Conservation (phyloP, 306 rosid species). For the Pyrus communis region DNA sequence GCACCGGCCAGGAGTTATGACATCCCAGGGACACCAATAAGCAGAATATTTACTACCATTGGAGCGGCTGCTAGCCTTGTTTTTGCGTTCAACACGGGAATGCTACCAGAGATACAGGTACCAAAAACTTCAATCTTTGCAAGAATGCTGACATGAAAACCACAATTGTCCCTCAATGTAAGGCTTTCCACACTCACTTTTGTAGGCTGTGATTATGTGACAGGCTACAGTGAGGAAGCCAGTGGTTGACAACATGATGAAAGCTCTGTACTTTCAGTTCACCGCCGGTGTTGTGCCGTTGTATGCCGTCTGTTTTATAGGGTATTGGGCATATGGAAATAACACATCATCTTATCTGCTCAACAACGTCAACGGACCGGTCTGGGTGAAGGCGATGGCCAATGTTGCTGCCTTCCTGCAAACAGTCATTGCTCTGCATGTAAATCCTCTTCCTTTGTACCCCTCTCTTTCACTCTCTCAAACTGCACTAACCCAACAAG, state of each 20-base stretch:
- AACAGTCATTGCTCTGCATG: slow-evolving; percentile 83
- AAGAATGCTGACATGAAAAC: background rate
- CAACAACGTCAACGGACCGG: slow-evolving; percentile 68
- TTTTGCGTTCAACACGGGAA: slow-evolving; percentile 91
- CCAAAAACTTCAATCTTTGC: background rate
- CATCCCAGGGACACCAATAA: slow-evolving; percentile 51
- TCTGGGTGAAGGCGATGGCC: slow-evolving; percentile 70
- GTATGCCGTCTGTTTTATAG: slow-evolving; percentile 67
- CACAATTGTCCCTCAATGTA: background rate
- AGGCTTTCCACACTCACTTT: slow-evolving; percentile 1
- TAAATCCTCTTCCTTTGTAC: slow-evolving; percentile 18
- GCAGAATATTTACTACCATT: slow-evolving; percentile 74
- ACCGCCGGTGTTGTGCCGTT: slow-evolving; percentile 73
- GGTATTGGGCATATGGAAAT: slow-evolving; percentile 97
- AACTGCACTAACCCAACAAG: background rate
- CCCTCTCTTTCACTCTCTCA: background rate
- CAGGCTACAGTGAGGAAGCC: slow-evolving; percentile 94
- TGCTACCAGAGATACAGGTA: slow-evolving; percentile 99
- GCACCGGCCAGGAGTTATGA: slow-evolving; percentile 69
- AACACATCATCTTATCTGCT: slow-evolving; percentile 64
- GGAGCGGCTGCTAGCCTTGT: slow-evolving; percentile 91
- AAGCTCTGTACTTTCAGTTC: slow-evolving; percentile 82
- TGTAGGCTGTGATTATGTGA: slow-evolving; percentile 7
- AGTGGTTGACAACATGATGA: slow-evolving; percentile 85
- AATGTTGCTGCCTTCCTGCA: slow-evolving; percentile 82